Base-by-base conservation (phyloP, 2,329 filamentous ascomycete species). In the Plectosphaerella sp. region DNA sequence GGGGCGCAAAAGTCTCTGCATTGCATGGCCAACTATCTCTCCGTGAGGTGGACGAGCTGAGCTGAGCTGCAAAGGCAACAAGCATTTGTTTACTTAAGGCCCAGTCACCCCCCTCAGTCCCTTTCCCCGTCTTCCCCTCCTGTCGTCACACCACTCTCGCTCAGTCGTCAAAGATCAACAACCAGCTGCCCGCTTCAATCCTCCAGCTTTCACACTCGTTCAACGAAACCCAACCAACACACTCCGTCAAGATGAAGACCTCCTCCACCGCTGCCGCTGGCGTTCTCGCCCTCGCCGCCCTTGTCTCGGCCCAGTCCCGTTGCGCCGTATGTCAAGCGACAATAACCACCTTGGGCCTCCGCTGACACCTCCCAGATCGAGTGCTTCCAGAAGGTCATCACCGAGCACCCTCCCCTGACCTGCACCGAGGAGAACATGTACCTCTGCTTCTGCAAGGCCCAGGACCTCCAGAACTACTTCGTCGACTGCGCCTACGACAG, bases 401-500 rank as follows among this genome's bases (percentile, higher is more conserved):
- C 59, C 15, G 63, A 63, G 20, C 58, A 61, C 35, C 63, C 63
- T 41, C 63, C 63, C 1, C 54, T 58, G 22, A 54, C 53, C 3
- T 65, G 64, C 50, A 66, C 60, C 46, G 62, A 66, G 51, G 54
- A 52, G n/a, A 63, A 59, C 25, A 65, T 64, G 57, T 66, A 66
- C 49, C 57, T 62, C 12, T 66, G 63, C 57, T 65, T 65, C 58
- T 65, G 63, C 52, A 63, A 60, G 12, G 58, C 54, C 50, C 49
- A 58, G 11, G 45, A 48, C 0, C 59, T 64, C 2, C 63, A 65
- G 41, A 35, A 45, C 24, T 59, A 59, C 49, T 65, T 64, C 51
- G 37, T 57, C 2, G 55, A 65, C 18, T 64, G 63, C 15, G 50
- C 53, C n/a, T 54, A 56, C 47, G 45, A 41, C n/a, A 42, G 51